Evolutionary conservation across 2,329 filamentous ascomycete genomes (phyloP).

Genomic region (Cladosporium sp.): DNA sequence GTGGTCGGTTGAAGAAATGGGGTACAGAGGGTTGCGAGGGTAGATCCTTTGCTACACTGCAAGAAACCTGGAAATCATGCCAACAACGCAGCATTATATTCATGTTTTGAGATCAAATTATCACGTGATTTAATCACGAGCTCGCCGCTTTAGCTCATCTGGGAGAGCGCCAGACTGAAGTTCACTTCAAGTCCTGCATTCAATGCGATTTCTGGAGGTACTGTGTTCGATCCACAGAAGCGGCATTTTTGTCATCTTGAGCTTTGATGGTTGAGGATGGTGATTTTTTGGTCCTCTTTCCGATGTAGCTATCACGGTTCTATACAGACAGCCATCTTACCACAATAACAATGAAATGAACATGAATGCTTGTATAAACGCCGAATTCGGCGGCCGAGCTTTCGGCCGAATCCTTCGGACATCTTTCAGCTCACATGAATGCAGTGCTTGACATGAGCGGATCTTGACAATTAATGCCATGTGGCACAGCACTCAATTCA

Average conservation of each 20-base stretch:
- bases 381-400: background rate
- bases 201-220: constrained; percentile 35
- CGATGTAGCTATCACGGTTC: too few species aligned
- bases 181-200: constrained; percentile 16
- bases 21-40: background rate
- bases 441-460: background rate
- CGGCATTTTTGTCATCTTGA: constrained; percentile 12
- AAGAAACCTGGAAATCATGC: too few species aligned
- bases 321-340: too few species aligned
- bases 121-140: background rate
- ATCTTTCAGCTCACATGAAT: background rate
- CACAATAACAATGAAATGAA: too few species aligned
- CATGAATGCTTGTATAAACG: background rate
- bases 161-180: constrained; percentile 37
- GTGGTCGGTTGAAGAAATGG: too few species aligned
- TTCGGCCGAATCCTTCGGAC: background rate
- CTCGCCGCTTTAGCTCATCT: constrained; percentile 34
- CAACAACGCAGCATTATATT: too few species aligned
- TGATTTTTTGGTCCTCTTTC: too few species aligned
- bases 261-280: too few species aligned
- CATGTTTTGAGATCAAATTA: too few species aligned
- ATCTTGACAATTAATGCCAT: too few species aligned
- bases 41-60: too few species aligned
- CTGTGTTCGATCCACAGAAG: constrained; percentile 37
- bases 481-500: too few species aligned